These are phyloP conservation scores for Aspergillus baeticus DNA, from an alignment of 495 filamentous ascomycete genomes.

Conservation along the genomic window DNA sequence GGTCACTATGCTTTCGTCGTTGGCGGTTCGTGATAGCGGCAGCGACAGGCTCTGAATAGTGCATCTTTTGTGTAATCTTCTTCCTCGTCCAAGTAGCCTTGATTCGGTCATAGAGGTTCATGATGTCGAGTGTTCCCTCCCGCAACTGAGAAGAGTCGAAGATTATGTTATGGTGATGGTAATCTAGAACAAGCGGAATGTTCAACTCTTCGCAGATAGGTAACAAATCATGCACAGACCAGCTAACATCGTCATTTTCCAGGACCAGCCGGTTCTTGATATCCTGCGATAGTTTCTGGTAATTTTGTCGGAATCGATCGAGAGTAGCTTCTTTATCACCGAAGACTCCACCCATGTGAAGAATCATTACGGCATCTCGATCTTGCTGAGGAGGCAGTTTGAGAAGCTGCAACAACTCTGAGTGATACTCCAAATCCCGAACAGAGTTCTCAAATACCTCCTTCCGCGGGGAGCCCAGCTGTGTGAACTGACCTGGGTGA, in stretches of 20 bases:
- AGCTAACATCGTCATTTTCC: constrained; percentile 92
- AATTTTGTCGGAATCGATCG: constrained; percentile 78
- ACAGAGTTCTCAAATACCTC: constrained; percentile 73
- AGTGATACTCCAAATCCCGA: constrained; percentile 87
- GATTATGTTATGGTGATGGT: constrained; percentile 93
- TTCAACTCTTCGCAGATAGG: constrained; percentile 90
- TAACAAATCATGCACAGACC: constrained; percentile 87
- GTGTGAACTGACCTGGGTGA: constrained; percentile 92
- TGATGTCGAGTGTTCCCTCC: constrained; percentile 84
- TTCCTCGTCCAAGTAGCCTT: constrained; percentile 83
- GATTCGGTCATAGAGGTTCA: constrained; percentile 69
- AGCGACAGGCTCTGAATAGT: constrained; percentile 81
- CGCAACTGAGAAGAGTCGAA: constrained; percentile 71
- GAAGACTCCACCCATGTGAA: constrained; percentile 92
- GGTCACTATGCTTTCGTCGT: constrained; percentile 78
- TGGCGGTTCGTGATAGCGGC: constrained; percentile 73
- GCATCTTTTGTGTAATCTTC: constrained; percentile 91
- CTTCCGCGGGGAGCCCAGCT: constrained; percentile 75
- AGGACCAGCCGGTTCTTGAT: constrained; percentile 83
- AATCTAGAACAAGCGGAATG: constrained; percentile 92
- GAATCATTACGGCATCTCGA: constrained; percentile 88
- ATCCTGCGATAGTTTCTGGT: constrained; percentile 58
- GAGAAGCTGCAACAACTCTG: constrained; percentile 78
- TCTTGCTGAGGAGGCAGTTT: constrained; percentile 76
- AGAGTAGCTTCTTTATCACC: constrained; percentile 84